Base-by-base conservation (phyloP, 352 stramenopile genomes). In the Pilasporangium apinafurcum region DNA sequence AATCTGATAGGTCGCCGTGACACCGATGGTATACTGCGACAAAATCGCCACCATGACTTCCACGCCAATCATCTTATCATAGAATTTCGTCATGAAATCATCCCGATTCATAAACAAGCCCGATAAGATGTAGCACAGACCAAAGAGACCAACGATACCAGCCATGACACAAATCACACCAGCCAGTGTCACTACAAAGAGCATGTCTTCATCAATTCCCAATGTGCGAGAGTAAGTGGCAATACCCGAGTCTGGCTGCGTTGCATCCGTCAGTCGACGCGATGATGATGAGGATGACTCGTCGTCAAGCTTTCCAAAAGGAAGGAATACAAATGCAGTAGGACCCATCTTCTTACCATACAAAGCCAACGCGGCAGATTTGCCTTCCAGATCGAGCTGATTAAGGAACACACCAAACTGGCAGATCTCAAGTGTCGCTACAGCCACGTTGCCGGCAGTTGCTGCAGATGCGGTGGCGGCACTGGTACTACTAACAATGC, bases 1-100 rank as follows among this genome's bases (percentile, higher is more conserved):
- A 44, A 92, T 87, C 56, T 92, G 81, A 56, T 83, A 93, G 33
- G 81, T 91, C 12, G 58, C 81, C 5, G 79, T 88, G 20, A 93
- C 76, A 57, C 79, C 78, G 27, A 93, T 82, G 27, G 77, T 85
- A 56, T 93, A 93, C 68, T 93, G 82, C 29, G 75, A 87, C 7
- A 93, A 48, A 22, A 93, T 87, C 0, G 70, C 49, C 18, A 93
- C 59, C 17, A 91, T 60, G 3, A 93, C 64, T 31, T 86, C 53
- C 13, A 89, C 43, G 20, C 78, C 76, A 32, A 93, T 87, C 71
- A 87, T 83, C 55, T 88, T 87, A 58, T 93, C 81, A 40, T 85
- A 86, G 44, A 88, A 91, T 44, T 90, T 89, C 37, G 26, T 37
- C 42, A 87, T 61, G 46, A 81, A 92, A 20, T 82, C 62, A 18